Evolutionary conservation across 345 rosid genomes (phyloP).

Genomic region (Heritiera littoralis): DNA sequence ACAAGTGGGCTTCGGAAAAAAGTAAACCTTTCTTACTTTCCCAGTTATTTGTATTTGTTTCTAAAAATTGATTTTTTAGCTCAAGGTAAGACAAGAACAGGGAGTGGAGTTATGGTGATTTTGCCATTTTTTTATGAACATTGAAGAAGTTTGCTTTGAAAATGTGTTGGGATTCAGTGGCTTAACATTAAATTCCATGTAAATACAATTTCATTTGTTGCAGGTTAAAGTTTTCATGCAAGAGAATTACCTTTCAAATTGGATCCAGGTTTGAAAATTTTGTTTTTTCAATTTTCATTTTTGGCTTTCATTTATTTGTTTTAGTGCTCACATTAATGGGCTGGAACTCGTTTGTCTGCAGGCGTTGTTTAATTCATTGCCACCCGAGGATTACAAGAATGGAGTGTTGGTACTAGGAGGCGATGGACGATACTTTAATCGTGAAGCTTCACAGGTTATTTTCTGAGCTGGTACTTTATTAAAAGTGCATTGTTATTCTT

Average conservation of each 20-base stretch:
- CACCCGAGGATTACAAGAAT: slow-evolving; percentile 72
- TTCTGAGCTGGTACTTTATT: neutral
- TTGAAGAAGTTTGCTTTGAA: neutral
- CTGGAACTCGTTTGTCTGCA: slow-evolving; percentile 30
- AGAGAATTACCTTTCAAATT: slow-evolving; percentile 88
- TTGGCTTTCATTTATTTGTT: slow-evolving; percentile 14
- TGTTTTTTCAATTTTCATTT: neutral
- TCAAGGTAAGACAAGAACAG: neutral
- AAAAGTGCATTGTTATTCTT: neutral
- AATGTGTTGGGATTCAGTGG: neutral
- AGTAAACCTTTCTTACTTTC: slow-evolving; percentile 34
- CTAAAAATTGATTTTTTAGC: neutral
- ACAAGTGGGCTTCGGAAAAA: slow-evolving; percentile 85
- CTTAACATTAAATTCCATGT: neutral
- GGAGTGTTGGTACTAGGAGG: slow-evolving; percentile 86
- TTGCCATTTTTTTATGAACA: neutral
- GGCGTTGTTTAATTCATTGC: slow-evolving; percentile 89
- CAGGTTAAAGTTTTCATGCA: slow-evolving; percentile 87
- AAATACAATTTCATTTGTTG: neutral
- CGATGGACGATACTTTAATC: slow-evolving; percentile 87
- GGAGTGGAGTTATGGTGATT: neutral
- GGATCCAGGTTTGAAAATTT: slow-evolving; percentile 77
- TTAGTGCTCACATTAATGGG: slow-evolving; percentile 11
- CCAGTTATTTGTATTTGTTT: neutral
- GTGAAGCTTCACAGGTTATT: slow-evolving; percentile 85